Conservation (phyloP, 768 basidiomycete genomes). For the Postia placenta region DNA sequence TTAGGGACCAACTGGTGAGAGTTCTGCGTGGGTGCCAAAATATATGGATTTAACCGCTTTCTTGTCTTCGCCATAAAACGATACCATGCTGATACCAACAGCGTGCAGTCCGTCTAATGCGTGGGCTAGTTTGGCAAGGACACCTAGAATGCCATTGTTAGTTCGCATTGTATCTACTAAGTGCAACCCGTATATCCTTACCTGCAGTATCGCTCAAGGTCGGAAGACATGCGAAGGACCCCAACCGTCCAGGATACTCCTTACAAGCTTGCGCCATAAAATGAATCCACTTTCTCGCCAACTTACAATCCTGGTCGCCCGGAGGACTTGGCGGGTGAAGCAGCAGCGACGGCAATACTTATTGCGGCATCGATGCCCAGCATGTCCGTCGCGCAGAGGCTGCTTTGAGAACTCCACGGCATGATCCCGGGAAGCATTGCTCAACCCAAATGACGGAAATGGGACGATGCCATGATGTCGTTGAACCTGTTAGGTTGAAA, state of each 20-base stretch:
- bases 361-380: conserved; percentile 54
- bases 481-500: conserved; percentile 49
- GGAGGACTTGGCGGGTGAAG: conserved; percentile 33
- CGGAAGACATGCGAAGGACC: conserved; percentile 65
- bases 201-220: conserved; percentile 54
- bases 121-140: conserved; percentile 52
- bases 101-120: conserved; percentile 56
- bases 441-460: conserved; percentile 50
- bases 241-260: conserved; percentile 50
- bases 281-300: conserved; percentile 39
- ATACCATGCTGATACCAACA: conserved; percentile 59
- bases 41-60: conserved; percentile 47
- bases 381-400: conserved; percentile 58
- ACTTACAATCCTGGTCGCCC: conserved; percentile 34
- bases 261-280: conserved; percentile 41
- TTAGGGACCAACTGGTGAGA: conserved; percentile 37
- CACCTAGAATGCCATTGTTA: conserved; percentile 47
- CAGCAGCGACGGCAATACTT: conserved; percentile 63
- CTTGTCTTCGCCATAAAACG: conserved; percentile 55
- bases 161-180: background rate
- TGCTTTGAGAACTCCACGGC: conserved; percentile 56
- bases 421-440: conserved; percentile 54
- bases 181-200: conserved; percentile 35
- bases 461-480: conserved; percentile 40
- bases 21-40: too few relatives aligned